These are phyloP conservation scores for Paralagenidium karlingii DNA, from an alignment of 352 stramenopile genomes.

Conservation along the genomic window DNA sequence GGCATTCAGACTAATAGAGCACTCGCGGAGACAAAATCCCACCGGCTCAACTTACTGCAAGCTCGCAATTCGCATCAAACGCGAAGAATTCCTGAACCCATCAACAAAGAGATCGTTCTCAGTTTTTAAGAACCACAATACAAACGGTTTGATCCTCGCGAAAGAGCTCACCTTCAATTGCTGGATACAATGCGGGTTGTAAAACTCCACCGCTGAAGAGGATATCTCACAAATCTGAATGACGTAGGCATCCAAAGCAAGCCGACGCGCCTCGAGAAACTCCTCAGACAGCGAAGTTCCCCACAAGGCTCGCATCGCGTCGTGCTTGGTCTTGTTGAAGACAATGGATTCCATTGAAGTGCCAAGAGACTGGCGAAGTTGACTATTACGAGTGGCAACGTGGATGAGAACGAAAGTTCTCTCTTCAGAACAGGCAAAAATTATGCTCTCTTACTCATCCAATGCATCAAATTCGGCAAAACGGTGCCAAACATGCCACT, in stretches of 20 bases:
- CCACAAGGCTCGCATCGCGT: slow-evolving; percentile 30
- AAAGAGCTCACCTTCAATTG: slow-evolving; percentile 24
- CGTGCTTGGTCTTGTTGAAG: slow-evolving; percentile 39
- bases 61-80: slow-evolving; percentile 50
- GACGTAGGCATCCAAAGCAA: slow-evolving; percentile 41
- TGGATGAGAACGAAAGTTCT: not conserved
- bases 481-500: slow-evolving; percentile 51
- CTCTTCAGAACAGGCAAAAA: not conserved
- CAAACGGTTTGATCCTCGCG: not conserved
- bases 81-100: slow-evolving; percentile 30
- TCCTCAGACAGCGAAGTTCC: slow-evolving; percentile 31
- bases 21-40: too few relatives aligned
- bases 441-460: slow-evolving; percentile 15
- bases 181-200: slow-evolving; percentile 28
- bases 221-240: slow-evolving; percentile 23
- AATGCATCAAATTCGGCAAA: slow-evolving; percentile 54
- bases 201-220: slow-evolving; percentile 36
- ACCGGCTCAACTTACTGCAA: slow-evolving; percentile 24
- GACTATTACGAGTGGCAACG: slow-evolving; percentile 9
- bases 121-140: not conserved
- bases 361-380: slow-evolving; percentile 27
- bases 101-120: not conserved
- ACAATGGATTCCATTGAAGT: slow-evolving; percentile 25
- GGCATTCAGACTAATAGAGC: too few relatives aligned
- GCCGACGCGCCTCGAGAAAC: slow-evolving; percentile 41